Base-by-base conservation (phyloP, 306 rosid genomes). In the Cyclanthera cordifolia region DNA sequence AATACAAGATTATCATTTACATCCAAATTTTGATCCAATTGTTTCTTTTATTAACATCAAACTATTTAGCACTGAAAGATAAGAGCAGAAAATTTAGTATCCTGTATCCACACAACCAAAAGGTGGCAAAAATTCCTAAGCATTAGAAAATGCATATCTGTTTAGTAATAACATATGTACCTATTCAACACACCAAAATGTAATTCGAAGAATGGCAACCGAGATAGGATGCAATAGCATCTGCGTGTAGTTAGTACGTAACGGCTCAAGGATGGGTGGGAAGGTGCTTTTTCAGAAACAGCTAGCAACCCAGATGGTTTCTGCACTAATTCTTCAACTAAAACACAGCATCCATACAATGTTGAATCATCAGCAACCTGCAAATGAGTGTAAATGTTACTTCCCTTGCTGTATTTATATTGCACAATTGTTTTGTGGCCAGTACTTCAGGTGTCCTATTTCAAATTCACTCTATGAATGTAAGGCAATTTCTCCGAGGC, bases 311-410 rank as follows among this genome's bases (percentile, higher is more conserved):
- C 97, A 47, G 88, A 82, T 28, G 97, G 95, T 73, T 88, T 90
- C 67, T 94, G 91, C 68, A 90, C 99, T 53, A 90, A 77, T 84
- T 94, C 99, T 69, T 94, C 99, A 70, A 90, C 97, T 71, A 94
- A 79, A 73, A 94, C 84, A 61, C 99, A 94, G 85, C 99, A 94
- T 53, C 99, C 99, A 71, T 90, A 94, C 78, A 94, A 82, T 58
- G 96, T 90, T 59, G 97, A 90, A 85, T 85, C 91, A 77, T 90
- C 95, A 63, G 96, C 99, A 75, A 91, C 99, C 99, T 94, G 53
- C 69, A 72, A 57, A 56, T 28, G 69, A 53, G 28, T 49, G n/a
- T 27, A 72, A 28, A 55, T 66, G 43, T 48, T 52, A 45, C 8
- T 53, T 59, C 55, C 67, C 37, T 32, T 19, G 14, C 20, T 67